phyloP scores from a whole-genome alignment of 2,329 filamentous ascomycete genomes.

The Podosphaera aphanis region DNA sequence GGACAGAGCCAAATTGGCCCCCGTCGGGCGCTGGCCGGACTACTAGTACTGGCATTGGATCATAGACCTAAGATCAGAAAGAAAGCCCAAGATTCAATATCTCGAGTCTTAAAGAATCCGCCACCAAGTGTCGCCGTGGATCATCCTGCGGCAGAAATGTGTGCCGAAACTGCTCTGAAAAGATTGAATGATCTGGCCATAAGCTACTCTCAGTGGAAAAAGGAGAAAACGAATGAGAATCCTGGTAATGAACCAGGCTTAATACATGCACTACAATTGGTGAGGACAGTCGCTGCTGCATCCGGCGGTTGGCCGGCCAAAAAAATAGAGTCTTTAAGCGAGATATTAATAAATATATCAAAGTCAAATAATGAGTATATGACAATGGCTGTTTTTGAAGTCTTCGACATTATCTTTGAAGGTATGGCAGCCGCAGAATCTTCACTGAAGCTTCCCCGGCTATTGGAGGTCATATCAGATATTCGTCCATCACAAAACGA shows the following conservation, averaged over 20 bases:
- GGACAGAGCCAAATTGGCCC: slow-evolving; percentile 65
- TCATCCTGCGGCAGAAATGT: slow-evolving; percentile 89
- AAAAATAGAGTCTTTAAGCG: slow-evolving; percentile 81
- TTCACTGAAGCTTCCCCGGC: slow-evolving; percentile 66
- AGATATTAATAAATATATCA: slow-evolving; percentile 70
- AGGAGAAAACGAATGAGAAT: slow-evolving; percentile 38
- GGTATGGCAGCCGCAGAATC: slow-evolving; percentile 76
- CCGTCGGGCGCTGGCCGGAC: slow-evolving; percentile 62
- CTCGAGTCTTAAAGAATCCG: slow-evolving; percentile 58
- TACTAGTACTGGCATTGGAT: slow-evolving; percentile 68
- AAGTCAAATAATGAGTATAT: slow-evolving; percentile 83
- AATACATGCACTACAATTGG: slow-evolving; percentile 77
- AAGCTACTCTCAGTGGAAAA: slow-evolving; percentile 37
- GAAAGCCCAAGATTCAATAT: slow-evolving; percentile 72
- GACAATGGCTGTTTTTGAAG: slow-evolving; percentile 88
- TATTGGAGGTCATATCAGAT: slow-evolving; percentile 80
- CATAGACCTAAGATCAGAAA: slow-evolving; percentile 83
- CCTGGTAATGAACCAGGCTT: slow-evolving; percentile 54
- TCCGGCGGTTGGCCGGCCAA: slow-evolving; percentile 90
- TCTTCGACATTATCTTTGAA: slow-evolving; percentile 91
- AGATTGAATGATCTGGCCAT: slow-evolving; percentile 52
- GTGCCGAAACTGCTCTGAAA: slow-evolving; percentile 69
- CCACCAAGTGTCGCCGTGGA: slow-evolving; percentile 82
- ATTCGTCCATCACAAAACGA: slow-evolving; percentile 81
- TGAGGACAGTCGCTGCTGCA: slow-evolving; percentile 69